Evolutionary conservation across 495 filamentous ascomycete species (phyloP), one percentile per base, ranked within the genome.

Genomic region (Talaromyces trachyspermus): DNA sequence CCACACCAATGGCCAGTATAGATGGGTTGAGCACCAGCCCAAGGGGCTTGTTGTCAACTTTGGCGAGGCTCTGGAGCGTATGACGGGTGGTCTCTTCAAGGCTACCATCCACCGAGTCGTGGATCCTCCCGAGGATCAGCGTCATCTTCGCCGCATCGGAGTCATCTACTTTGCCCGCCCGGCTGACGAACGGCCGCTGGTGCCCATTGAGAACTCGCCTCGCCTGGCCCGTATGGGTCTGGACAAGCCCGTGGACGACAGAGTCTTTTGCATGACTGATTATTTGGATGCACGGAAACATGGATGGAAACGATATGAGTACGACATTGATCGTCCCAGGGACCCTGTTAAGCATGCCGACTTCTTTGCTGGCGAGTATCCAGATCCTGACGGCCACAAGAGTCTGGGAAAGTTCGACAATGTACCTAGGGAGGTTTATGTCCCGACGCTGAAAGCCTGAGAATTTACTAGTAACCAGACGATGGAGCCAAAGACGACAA

Each of bases 21-120:
- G 29, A n/a, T 32, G 29, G 29, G 29, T 32, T 32, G 29, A 32
- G 14, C 29, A 32, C 29, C 29, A 32, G 14, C 29, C 29, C 29
- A 32, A 32, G 14, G 29, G 29, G 3, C 37, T 41, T 2, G 20
- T 41, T 17, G 65, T 72, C 27, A 77, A 77, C 52, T 64, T 66
- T 10, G 70, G 62, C 33, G 72, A 77, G 54, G 60, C 66, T 12
- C 60, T 77, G 19, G 60, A 66, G 8, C 62, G 62, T 52, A 53
- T 68, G 30, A 70, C 69, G 1, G 41, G 2, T 58, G 68, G 69
- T 0, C 64, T 71, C 23, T 48, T 75, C 23, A 73, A 74, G 58
- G 63, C 60, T 1, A 74, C 64, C n/a, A 57, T 74, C 19, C 71
- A 76, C 49, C 64, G 72, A 6, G 74, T 76, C 10, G 66, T 73